Evolutionary conservation across 768 basidiomycete species (phyloP), one percentile per base, ranked within the genome.

Genomic region (Strobilomyces echinocephalus): DNA sequence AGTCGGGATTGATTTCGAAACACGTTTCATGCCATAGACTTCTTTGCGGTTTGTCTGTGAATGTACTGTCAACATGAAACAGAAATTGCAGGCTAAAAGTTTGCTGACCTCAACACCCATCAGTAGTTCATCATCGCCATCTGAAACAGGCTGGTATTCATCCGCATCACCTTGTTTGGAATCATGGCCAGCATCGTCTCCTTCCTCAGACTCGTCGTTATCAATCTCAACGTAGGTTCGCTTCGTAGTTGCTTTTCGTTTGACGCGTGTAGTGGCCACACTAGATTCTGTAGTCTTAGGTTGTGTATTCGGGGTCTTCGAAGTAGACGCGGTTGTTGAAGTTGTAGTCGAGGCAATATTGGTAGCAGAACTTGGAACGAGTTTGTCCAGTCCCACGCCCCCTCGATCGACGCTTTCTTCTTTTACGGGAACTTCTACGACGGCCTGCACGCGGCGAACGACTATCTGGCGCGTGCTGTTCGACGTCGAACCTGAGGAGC

Each of bases 361-460:
- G 11, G 68, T 54, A 12, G 50, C n/a, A 33, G 58, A 55, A n/a
- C 48, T 24, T 14, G 68, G 55, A 20, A 48, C 18, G 14, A 30
- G 28, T 28, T 49, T 28, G 9, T 26, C 49, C 16, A 8, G 8
- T 24, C 49, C 52, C 9, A 55, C 11, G n/a, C 30, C 69, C 7
- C 76, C 75, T n/a, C 71, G 71, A 4, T 75, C 73, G 2, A 71
- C 72, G 4, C 80, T 82, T 65, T 88, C 85, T 51, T 77, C 77
- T 60, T 88, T 88, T 35, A 88, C 79, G 33, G 78, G 73, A 1
- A 87, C 71, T 18, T 87, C 74, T 7, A 79, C 64, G 3, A 75
- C 64, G 26, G 87, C 83, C 20, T 81, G 79, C 8, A 88, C 87
- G 33, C 83, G 81, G 20, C 87, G 79, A 39, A 88, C 74, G 15